Conservation (phyloP, 2,329 filamentous ascomycete genomes). For the Aspergillus sp. region DNA sequence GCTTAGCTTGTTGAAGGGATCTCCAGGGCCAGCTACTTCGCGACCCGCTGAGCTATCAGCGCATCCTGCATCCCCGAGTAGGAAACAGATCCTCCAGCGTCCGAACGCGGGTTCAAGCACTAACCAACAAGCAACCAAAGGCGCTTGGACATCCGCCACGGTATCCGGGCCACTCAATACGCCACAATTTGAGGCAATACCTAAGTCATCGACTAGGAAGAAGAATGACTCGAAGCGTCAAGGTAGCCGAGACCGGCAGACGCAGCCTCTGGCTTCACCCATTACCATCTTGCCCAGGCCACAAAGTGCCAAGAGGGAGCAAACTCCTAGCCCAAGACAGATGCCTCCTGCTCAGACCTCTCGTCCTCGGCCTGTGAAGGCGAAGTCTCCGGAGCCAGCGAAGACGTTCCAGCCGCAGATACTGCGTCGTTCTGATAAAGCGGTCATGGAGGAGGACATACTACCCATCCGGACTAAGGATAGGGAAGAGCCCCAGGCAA, state of each 20-base stretch:
- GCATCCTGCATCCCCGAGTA: conserved; percentile 37
- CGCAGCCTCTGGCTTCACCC: conserved; percentile 29
- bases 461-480: conserved; percentile 28
- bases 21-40: conserved; percentile 20
- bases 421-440: conserved; percentile 50
- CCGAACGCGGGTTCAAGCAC: conserved; percentile 17
- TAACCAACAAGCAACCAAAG: conserved; percentile 11
- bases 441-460: conserved; percentile 24
- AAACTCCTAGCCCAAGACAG: conserved; percentile 6
- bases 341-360: conserved; percentile 12
- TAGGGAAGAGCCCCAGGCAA: conserved; percentile 17
- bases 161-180: conserved; percentile 41
- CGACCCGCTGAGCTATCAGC: conserved; percentile 49
- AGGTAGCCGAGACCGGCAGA: conserved; percentile 20
- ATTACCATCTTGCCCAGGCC: conserved; percentile 41
- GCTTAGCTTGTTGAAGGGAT: conserved; percentile 33
- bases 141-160: conserved; percentile 37
- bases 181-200: conserved; percentile 37
- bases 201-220: conserved; percentile 28
- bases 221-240: conserved; percentile 23
- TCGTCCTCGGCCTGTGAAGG: conserved; percentile 18
- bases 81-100: conserved; percentile 37
- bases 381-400: conserved; percentile 32
- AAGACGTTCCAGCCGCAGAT: conserved; percentile 57
- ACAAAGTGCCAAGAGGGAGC: conserved; percentile 30